Conservation (phyloP, 352 stramenopile species). For the Phytopythium aichiense region DNA sequence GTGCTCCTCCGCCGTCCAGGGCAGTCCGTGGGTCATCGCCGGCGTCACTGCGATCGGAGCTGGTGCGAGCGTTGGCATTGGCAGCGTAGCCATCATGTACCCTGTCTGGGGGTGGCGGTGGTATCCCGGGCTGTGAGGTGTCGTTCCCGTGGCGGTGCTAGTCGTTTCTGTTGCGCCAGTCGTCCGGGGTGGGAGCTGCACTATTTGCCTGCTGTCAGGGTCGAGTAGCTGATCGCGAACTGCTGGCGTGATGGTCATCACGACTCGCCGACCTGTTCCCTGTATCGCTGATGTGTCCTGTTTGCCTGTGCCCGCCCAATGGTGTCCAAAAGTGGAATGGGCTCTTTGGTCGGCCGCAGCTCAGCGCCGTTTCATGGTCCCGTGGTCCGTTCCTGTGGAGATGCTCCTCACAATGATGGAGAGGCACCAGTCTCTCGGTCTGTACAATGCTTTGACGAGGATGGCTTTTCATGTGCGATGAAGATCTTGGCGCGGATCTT, state of each 20-base stretch:
- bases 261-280: background rate
- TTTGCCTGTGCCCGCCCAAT: background rate
- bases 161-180: background rate
- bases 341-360: background rate
- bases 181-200: conserved; percentile 17
- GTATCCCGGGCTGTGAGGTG: background rate
- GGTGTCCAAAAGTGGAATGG: conserved; percentile 1
- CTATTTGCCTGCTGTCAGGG: conserved; percentile 21
- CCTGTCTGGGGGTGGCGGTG: background rate
- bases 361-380: background rate
- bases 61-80: background rate
- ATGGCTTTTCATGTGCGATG: background rate
- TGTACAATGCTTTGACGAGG: background rate
- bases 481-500: background rate
- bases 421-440: background rate
- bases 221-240: conserved; percentile 29
- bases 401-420: background rate
- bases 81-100: background rate
- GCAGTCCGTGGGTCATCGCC: conserved; percentile 18
- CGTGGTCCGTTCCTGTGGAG: background rate
- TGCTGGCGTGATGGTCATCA: conserved; percentile 34
- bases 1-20: conserved; percentile 48
- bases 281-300: background rate
- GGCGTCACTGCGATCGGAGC: conserved; percentile 1
- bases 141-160: background rate